These are phyloP conservation scores for Sonneratia alba DNA, from an alignment of 345 rosid species.

Conservation along the genomic window DNA sequence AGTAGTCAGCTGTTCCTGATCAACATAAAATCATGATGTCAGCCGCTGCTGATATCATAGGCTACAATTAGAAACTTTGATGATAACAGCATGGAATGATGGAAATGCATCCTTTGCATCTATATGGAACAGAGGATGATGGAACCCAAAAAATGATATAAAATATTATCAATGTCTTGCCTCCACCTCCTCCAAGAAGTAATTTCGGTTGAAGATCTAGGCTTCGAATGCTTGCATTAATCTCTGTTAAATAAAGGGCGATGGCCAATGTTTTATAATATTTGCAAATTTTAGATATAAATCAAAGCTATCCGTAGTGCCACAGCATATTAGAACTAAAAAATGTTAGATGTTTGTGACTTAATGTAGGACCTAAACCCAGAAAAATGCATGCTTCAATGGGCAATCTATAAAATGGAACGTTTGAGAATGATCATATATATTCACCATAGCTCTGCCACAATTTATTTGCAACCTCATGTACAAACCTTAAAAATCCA, in stretches of 20 bases:
- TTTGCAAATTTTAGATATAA: neutral
- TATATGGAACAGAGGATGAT: neutral
- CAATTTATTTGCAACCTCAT: neutral
- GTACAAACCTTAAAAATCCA: neutral
- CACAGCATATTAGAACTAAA: neutral
- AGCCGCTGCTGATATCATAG: neutral
- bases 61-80: neutral
- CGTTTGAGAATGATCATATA: neutral
- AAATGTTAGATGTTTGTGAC: neutral
- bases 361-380: neutral
- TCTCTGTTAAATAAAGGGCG: neutral
- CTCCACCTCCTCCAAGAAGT: neutral
- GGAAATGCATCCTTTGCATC: neutral
- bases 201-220: neutral
- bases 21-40: neutral
- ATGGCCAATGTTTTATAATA: neutral
- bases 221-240: neutral
- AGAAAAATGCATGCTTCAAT: neutral
- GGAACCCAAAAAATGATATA: neutral
- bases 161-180: neutral
- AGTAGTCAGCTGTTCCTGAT: conserved; percentile 81
- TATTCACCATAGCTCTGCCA: neutral
- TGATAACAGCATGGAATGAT: neutral
- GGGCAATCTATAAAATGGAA: neutral
- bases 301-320: neutral